A percentile compares a stretch with the other conserved stretches of the same genome.
phyloP scores from a whole-genome alignment of 2,329 filamentous ascomycete species.

The Parastagonospora avenae region DNA sequence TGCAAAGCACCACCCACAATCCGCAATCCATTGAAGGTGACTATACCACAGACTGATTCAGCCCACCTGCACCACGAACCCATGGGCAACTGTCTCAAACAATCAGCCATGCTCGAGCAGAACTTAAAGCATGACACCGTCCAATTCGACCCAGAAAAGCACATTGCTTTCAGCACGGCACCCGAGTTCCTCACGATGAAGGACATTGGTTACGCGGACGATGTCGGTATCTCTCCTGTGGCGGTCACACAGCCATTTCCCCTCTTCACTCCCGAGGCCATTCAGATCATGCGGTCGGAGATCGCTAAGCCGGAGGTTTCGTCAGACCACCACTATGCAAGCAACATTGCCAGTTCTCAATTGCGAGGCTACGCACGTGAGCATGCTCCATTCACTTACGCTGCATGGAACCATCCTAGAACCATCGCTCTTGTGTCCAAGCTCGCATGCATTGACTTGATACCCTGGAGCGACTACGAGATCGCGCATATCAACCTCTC shows the following conservation, averaged over 20 bases:
- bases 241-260: constrained; percentile 70
- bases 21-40: too few relatives aligned
- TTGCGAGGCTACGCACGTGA: constrained; percentile 62
- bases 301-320: constrained; percentile 64
- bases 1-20: too few relatives aligned
- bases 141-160: constrained; percentile 60
- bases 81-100: too few relatives aligned
- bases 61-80: too few relatives aligned
- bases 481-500: constrained; percentile 65
- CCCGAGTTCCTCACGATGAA: constrained; percentile 64
- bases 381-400: constrained; percentile 68
- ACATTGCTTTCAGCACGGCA: constrained; percentile 60
- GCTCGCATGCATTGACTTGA: constrained; percentile 63
- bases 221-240: constrained; percentile 64
- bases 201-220: constrained; percentile 62
- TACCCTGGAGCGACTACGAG: constrained; percentile 63
- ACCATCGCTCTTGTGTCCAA: constrained; percentile 60
- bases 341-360: constrained; percentile 63
- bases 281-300: constrained; percentile 66
- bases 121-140: background rate
- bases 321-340: constrained; percentile 62
- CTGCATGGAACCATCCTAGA: constrained; percentile 63
- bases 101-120: too few relatives aligned
- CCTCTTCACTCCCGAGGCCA: constrained; percentile 66
- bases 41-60: too few relatives aligned